A percentile compares a stretch with the other conserved stretches of the same genome.
phyloP scores from a whole-genome alignment of 106 monocot genomes.

The Dactylorhiza incarnata region DNA sequence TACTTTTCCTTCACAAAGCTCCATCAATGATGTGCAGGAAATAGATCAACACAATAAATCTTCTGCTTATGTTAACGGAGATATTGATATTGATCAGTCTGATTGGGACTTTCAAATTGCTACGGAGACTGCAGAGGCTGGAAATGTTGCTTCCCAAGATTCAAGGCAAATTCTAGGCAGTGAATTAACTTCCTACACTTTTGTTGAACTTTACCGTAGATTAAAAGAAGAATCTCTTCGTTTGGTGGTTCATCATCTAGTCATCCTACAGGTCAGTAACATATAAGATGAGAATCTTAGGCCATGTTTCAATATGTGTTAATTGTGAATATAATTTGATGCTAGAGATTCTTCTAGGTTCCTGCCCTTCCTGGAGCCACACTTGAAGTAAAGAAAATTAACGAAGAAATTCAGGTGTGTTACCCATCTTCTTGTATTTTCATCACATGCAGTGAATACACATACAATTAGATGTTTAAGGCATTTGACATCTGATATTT shows the following conservation, averaged over 20 bases:
- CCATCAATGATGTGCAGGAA: neutral
- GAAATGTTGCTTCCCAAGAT: neutral
- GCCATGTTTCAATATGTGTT: neutral
- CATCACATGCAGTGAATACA: neutral
- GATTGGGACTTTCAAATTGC: constrained; percentile 2
- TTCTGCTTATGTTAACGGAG: constrained; percentile 1
- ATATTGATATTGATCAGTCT: neutral
- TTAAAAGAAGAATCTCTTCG: constrained; percentile 3
- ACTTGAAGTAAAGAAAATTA: neutral
- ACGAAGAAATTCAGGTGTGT: constrained; percentile 1
- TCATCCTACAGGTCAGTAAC: neutral
- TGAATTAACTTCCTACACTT: constrained; percentile 3
- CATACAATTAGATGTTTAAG: neutral
- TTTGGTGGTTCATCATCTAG: constrained; percentile 5
- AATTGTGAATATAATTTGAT: constrained; percentile 2
- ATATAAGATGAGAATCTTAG: constrained; percentile 1
- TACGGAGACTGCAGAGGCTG: neutral
- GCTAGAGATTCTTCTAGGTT: neutral
- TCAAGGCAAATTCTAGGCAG: neutral
- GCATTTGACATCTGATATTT: neutral
- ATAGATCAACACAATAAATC: neutral
- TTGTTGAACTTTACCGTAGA: neutral
- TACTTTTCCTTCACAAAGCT: neutral
- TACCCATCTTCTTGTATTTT: neutral
- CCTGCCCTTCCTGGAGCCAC: neutral